A percentile compares a stretch with the other conserved stretches of the same genome.
phyloP scores from a whole-genome alignment of 257 asterid species.

The Pogostemon cablin region DNA sequence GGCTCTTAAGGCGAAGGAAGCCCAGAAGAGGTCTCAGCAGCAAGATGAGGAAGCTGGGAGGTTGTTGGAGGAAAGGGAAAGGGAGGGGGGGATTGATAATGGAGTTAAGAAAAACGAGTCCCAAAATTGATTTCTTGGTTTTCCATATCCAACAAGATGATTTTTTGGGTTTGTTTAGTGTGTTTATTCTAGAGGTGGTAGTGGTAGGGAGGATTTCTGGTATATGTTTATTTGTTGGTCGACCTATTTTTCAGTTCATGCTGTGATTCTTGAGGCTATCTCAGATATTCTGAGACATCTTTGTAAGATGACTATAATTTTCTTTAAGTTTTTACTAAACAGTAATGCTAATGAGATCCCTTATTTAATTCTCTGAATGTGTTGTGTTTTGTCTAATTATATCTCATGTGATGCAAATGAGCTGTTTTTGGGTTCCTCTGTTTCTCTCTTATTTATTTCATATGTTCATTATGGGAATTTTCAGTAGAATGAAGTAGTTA shows the following conservation, averaged over 20 bases:
- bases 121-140: constrained; percentile 32
- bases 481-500: neutral
- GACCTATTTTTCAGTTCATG: constrained; percentile 27
- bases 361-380: neutral
- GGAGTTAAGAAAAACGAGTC: constrained; percentile 41
- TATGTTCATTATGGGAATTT: neutral
- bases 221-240: constrained; percentile 11
- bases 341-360: constrained; percentile 15
- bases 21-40: constrained; percentile 34
- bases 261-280: constrained; percentile 27
- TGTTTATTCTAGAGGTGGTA: constrained; percentile 27
- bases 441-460: neutral
- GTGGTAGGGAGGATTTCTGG: constrained; percentile 33
- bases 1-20: constrained; percentile 37
- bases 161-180: constrained; percentile 9
- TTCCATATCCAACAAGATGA: neutral
- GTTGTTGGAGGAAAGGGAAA: constrained; percentile 47
- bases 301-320: constrained; percentile 36
- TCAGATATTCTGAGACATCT: constrained; percentile 32
- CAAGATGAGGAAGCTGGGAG: constrained; percentile 45
- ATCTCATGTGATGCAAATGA: neutral
- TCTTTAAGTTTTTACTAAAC: constrained; percentile 18
- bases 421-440: neutral
- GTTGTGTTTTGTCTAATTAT: neutral
- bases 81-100: constrained; percentile 36